Evolutionary conservation across 768 basidiomycete species (phyloP).

Genomic region (Trametes villosa): DNA sequence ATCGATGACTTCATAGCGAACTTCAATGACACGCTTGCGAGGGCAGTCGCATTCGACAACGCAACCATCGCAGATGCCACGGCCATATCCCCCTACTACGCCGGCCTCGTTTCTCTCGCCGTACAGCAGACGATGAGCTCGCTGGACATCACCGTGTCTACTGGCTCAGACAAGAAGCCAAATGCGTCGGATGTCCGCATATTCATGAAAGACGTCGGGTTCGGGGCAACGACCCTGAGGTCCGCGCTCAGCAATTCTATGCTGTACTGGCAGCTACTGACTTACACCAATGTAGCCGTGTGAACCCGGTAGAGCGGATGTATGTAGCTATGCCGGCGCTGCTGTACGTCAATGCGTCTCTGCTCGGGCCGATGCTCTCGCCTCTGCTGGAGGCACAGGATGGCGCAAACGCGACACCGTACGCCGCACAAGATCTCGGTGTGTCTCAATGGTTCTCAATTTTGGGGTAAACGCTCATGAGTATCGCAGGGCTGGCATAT

Average conservation of each 20-base stretch:
- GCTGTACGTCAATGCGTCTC: conserved; percentile 37
- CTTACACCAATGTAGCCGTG: too few relatives aligned
- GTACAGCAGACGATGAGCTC: conserved; percentile 31
- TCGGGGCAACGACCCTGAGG: not conserved
- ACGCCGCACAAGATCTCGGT: conserved; percentile 37
- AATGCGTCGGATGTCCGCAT: conserved; percentile 33
- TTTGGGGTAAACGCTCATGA: too few relatives aligned
- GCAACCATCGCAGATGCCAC: conserved; percentile 29
- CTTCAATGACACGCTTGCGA: conserved; percentile 18
- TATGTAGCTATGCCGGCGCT: conserved; percentile 36
- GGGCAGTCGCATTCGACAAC: conserved; percentile 26
- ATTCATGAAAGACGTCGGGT: conserved; percentile 23
- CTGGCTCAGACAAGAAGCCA: conserved; percentile 16
- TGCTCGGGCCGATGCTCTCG: conserved; percentile 29
- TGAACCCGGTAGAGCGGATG: conserved; percentile 39
- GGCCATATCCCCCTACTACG: conserved; percentile 27
- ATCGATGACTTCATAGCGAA: conserved; percentile 26
- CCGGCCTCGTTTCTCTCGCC: conserved; percentile 32
- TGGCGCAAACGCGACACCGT: conserved; percentile 21
- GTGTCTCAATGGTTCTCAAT: not conserved
- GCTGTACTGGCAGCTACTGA: too few relatives aligned
- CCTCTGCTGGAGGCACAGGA: conserved; percentile 36
- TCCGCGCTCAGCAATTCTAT: too few relatives aligned
- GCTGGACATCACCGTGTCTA: conserved; percentile 33
- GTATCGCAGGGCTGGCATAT: conserved; percentile 15